phyloP scores from a whole-genome alignment of 345 rosid species.

The Raphanus sativus region DNA sequence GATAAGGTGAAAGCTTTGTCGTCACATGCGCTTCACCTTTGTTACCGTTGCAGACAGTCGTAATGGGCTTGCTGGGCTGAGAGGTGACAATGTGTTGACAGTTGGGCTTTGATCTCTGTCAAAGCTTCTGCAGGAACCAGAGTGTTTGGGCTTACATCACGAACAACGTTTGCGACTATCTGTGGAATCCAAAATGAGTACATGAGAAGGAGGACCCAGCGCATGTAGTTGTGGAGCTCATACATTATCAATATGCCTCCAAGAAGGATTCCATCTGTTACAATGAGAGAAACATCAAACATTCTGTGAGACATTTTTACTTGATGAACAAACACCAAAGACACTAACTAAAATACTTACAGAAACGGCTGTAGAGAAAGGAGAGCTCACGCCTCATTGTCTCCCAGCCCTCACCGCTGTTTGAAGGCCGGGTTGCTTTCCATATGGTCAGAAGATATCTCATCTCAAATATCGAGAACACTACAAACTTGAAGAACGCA shows the following conservation, averaged over 20 bases:
- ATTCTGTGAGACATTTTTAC: neutral
- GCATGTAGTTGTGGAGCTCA: constrained; percentile 79
- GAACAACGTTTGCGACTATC: constrained; percentile 73
- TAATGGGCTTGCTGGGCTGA: too few species aligned
- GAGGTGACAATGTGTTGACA: too few species aligned
- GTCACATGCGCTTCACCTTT: too few species aligned
- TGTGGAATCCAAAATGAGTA: constrained; percentile 98
- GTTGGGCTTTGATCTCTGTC: too few species aligned
- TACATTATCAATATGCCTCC: constrained; percentile 97
- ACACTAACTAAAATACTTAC: constrained; percentile 49
- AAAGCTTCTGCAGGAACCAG: too few species aligned
- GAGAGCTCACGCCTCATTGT: constrained; percentile 96
- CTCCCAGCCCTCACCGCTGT: constrained; percentile 96
- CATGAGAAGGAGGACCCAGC: constrained; percentile 72
- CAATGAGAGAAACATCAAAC: constrained; percentile 22
- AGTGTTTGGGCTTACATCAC: too few species aligned
- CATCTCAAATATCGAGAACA: constrained; percentile 98
- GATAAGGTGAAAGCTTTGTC: too few species aligned
- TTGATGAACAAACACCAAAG: constrained; percentile 3
- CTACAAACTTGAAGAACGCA: constrained; percentile 97
- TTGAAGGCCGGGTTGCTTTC: constrained; percentile 93
- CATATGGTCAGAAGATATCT: constrained; percentile 96
- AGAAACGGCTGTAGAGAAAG: constrained; percentile 93
- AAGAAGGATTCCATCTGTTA: constrained; percentile 93
- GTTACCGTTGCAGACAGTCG: too few species aligned